phyloP scores from a whole-genome alignment of 164 flowering plant genomes.

The Warburgia ugandensis region DNA sequence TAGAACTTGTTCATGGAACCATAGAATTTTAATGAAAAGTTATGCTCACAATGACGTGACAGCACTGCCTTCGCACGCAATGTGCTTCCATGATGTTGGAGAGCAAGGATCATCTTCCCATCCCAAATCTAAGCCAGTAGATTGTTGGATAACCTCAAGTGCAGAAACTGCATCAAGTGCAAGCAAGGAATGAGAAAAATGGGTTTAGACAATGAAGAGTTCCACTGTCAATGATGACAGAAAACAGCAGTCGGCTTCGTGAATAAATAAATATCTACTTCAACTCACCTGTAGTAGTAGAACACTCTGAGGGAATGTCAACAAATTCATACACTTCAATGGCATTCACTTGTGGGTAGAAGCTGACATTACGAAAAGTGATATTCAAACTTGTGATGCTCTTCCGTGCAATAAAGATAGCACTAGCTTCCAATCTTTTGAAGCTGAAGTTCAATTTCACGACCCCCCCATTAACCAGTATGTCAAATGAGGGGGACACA shows the following conservation, averaged over 20 bases:
- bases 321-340: slow-evolving; percentile 69
- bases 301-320: slow-evolving; percentile 57
- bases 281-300: slow-evolving; percentile 68
- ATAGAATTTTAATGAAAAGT: neutral
- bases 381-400: slow-evolving; percentile 45
- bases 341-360: slow-evolving; percentile 67
- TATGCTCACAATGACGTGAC: slow-evolving; percentile 64
- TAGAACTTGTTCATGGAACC: neutral
- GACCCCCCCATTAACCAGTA: slow-evolving; percentile 46
- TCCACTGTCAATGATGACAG: neutral
- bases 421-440: slow-evolving; percentile 28
- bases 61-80: slow-evolving; percentile 60
- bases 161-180: slow-evolving; percentile 59
- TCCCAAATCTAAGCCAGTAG: slow-evolving; percentile 57
- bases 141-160: slow-evolving; percentile 71
- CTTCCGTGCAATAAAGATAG: slow-evolving; percentile 28
- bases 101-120: slow-evolving; percentile 93
- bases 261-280: neutral
- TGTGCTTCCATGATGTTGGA: slow-evolving; percentile 65
- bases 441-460: slow-evolving; percentile 48
- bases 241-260: neutral
- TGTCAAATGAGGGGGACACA: slow-evolving; percentile 50
- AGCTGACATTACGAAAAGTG: slow-evolving; percentile 42
- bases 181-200: neutral
- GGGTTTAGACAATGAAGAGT: neutral